A percentile compares a stretch with the other conserved stretches of the same genome.
Conservation (phyloP, 2,329 filamentous ascomycete species). For the Incumbomyces delicatus region DNA sequence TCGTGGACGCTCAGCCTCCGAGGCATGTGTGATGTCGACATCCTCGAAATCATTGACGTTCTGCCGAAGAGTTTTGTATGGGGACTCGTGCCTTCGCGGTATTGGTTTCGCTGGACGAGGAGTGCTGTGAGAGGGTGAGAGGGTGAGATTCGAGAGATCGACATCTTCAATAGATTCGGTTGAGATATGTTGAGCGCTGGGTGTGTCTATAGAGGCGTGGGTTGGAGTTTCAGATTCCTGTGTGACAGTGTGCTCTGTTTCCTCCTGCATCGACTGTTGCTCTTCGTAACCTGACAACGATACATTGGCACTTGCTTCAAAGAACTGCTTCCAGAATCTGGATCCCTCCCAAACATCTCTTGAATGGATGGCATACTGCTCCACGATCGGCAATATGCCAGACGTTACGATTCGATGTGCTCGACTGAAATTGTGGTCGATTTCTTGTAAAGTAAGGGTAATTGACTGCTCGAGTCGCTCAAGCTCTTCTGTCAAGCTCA, state of each 20-base stretch:
- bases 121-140: slow-evolving; percentile 39
- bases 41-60: slow-evolving; percentile 45
- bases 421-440: slow-evolving; percentile 96
- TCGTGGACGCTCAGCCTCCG: slow-evolving; percentile 21
- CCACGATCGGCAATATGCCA: slow-evolving; percentile 84
- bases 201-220: slow-evolving; percentile 37
- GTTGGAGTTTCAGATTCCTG: slow-evolving; percentile 47
- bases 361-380: slow-evolving; percentile 91
- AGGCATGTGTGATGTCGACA: slow-evolving; percentile 27
- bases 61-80: slow-evolving; percentile 63
- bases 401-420: slow-evolving; percentile 93
- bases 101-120: slow-evolving; percentile 29
- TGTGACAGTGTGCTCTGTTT: slow-evolving; percentile 42
- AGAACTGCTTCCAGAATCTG: slow-evolving; percentile 99
- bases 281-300: slow-evolving; percentile 93
- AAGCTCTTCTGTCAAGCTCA: slow-evolving; percentile 87
- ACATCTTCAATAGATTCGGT: slow-evolving; percentile 33
- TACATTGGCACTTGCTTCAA: slow-evolving; percentile 95
- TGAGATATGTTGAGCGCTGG: slow-evolving; percentile 27
- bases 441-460: slow-evolving; percentile 95
- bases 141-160: slow-evolving; percentile 33
- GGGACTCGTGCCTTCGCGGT: slow-evolving; percentile 57
- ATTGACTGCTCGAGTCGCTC: slow-evolving; percentile 95
- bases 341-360: slow-evolving; percentile 93
- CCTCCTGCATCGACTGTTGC: slow-evolving; percentile 50